Evolutionary conservation across 495 filamentous ascomycete species (phyloP), one percentile per base, ranked within the genome.

Genomic region (Aspergillus conjunctus): DNA sequence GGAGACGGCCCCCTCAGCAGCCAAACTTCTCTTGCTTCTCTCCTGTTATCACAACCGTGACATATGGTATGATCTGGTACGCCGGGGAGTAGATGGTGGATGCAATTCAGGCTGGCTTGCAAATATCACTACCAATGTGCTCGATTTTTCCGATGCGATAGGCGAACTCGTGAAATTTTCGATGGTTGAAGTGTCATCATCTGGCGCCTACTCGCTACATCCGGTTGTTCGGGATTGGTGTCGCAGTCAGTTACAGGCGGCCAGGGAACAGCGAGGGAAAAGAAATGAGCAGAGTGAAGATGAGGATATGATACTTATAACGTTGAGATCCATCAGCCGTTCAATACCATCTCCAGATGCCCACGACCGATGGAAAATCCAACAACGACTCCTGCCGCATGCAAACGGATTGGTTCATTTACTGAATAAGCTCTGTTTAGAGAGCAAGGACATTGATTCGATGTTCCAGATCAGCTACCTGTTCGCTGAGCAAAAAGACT

Each of bases 41-140:
- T 74, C 77, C 43, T 76, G 66, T 54, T 78, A 80, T 51, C 72
- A 80, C 64, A 79, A 79, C 60, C 74, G 78, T 55, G 79, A 83
- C 64, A 67, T 82, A 41, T 83, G 79, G 80, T 80, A 73, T 56
- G 74, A 80, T 52, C 69, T 82, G 50, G n/a, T 78, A n/a, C n/a
- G 61, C 20, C 48, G 54, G 51, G 57, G 59, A 15, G 9, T 8
- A 2, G 1, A 68, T 58, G 49, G 51, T 53, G 59, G 51, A 7
- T 10, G 62, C 15, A 37, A 61, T 1, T 72, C 69, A 0, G n/a
- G 11, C 6, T 79, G 69, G 75, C 63, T 77, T 14, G 18, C 60
- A 66, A 60, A 58, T n/a, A 56, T 64, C 8, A 64, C 65, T 52
- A 63, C 64, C 49, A 61, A 63, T 30, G 63, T 58, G 54, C 54